phyloP scores from a whole-genome alignment of 2,329 filamentous ascomycete genomes.

The Pezicula carpinea region DNA sequence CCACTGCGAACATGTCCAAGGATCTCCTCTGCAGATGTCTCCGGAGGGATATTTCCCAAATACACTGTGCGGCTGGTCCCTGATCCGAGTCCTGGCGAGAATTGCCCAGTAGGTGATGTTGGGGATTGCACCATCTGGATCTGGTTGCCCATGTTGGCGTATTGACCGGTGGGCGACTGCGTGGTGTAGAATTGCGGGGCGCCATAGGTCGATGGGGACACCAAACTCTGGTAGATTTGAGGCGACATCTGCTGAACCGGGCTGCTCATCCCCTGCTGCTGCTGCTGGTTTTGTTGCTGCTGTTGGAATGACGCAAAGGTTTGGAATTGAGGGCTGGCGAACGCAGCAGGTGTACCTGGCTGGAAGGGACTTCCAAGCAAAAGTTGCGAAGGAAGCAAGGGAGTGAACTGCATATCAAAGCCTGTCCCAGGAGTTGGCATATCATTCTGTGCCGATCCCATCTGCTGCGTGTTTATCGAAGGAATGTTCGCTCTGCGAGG shows the following conservation, averaged over 20 bases:
- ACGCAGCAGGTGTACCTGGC: conserved; percentile 84
- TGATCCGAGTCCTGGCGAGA: conserved; percentile 75
- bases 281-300: conserved; percentile 46
- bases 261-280: conserved; percentile 61
- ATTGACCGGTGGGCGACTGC: conserved; percentile 81
- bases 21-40: conserved; percentile 95
- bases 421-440: conserved; percentile 82
- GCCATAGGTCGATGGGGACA: conserved; percentile 80
- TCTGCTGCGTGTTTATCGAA: conserved; percentile 80
- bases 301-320: conserved; percentile 74
- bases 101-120: conserved; percentile 69
- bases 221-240: conserved; percentile 76
- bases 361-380: conserved; percentile 96
- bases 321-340: conserved; percentile 88
- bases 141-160: conserved; percentile 43
- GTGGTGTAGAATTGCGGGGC: conserved; percentile 77
- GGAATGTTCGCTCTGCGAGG: conserved; percentile 82
- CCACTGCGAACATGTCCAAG: conserved; percentile 93
- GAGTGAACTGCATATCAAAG: conserved; percentile 98
- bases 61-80: conserved; percentile 96
- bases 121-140: conserved; percentile 43
- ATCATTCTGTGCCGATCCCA: conserved; percentile 56
- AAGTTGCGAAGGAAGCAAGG: conserved; percentile 88
- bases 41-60: conserved; percentile 95
- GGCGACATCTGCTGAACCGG: conserved; percentile 78